Conservation (phyloP, 352 stramenopile species). For the Salisapilia sapeloensis region DNA sequence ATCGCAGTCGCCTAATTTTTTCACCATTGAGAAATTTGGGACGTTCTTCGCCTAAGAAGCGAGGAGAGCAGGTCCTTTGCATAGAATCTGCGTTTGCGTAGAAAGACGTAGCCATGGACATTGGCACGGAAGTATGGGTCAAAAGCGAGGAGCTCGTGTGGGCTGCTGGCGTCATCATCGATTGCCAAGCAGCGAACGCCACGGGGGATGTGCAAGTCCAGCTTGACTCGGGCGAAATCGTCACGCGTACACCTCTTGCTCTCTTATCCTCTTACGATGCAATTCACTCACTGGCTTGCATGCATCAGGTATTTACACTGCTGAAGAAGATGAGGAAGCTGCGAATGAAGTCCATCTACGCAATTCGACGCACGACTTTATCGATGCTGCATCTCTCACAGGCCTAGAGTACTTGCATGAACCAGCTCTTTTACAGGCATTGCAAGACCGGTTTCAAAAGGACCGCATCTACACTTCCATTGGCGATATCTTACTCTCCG, state of each 20-base stretch:
- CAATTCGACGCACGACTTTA: slow-evolving; percentile 43
- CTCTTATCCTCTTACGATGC: slow-evolving; percentile 1
- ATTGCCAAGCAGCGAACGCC: slow-evolving; percentile 24
- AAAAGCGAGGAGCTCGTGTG: slow-evolving; percentile 46
- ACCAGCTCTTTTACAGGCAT: slow-evolving; percentile 58
- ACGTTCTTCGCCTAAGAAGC: slow-evolving; percentile 2
- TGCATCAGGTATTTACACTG: neutral
- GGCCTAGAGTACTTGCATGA: slow-evolving; percentile 72
- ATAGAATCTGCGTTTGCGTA: neutral
- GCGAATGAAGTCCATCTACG: slow-evolving; percentile 35
- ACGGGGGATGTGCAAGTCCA: slow-evolving; percentile 26
- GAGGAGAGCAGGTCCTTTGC: neutral
- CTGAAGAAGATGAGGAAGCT: slow-evolving; percentile 7
- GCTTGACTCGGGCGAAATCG: slow-evolving; percentile 15
- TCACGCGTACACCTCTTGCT: slow-evolving; percentile 25
- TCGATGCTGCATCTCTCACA: slow-evolving; percentile 42
- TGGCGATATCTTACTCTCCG: slow-evolving; percentile 64
- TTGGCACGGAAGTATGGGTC: slow-evolving; percentile 72
- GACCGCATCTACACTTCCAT: slow-evolving; percentile 81
- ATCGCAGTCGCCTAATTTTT: too few species aligned
- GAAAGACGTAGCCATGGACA: slow-evolving; percentile 71
- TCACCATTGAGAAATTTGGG: too few species aligned
- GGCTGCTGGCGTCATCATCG: slow-evolving; percentile 43
- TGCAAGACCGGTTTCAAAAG: slow-evolving; percentile 50
- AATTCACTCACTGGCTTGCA: neutral